Evolutionary conservation across 306 rosid species (phyloP), one percentile per base, ranked within the genome.

Genomic region (Abrus precatorius): DNA sequence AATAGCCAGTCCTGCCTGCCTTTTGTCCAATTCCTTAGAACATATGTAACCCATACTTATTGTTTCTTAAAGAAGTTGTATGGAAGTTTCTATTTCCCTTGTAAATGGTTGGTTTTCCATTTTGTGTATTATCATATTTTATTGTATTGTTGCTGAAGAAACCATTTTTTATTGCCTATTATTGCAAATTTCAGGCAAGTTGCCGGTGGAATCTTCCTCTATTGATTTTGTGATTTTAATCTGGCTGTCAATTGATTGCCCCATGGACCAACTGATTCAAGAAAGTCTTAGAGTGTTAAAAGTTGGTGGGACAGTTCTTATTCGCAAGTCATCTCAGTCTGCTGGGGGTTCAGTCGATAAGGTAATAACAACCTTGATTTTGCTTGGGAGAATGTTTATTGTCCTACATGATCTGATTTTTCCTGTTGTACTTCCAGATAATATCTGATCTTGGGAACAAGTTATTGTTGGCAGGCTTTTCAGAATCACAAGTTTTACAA

Each of bases 401-500:
- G 63, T 78, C 14, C 33, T 43, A 7, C 69, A 76, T 48, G 80
- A 53, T 74, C 83, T 89, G 9, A 87, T 52, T 43, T 77, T 61
- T 6, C 49, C 40, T 71, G 2, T 61, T 38, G 54, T 62, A 47
- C 62, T 76, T 88, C 83, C 87, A 95, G 99, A 2, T 74, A 38
- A 64, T 89, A 67, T 72, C 91, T 33, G 87, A 79, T 79, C 69
- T 93, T 63, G 86, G 84, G 87, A 85, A 77, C 88, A 88, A 86
- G 84, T 82, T 95, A 82, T 85, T 95, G 12, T 74, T 95, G 87
- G 88, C 90, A 5, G 99, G 97, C 60, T 95, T 92, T 86, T 79
- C 86, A 34, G 97, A 95, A 75, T 86, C 86, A 30, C 88, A 90
- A 61, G 73, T 84, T 81, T 74, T 90, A 59, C 89, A 85, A 60